Evolutionary conservation across 805 yeast species (phyloP), one percentile per base, ranked within the genome.

Genomic region (Spathaspora passalidarum): DNA sequence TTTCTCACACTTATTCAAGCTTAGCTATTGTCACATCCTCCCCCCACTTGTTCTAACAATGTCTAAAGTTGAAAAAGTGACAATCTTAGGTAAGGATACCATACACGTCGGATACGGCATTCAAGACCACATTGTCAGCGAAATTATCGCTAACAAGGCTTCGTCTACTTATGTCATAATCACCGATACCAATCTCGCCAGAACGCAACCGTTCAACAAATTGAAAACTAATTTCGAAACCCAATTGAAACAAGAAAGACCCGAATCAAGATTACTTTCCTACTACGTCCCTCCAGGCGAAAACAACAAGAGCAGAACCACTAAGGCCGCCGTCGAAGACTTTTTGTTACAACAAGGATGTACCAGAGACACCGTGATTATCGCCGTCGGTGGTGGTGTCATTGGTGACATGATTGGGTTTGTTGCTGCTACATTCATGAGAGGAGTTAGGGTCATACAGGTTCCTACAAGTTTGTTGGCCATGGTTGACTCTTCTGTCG

Each of bases 351-450:
- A 68, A 4, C 69, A 88, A 59, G 96, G 96, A 20, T 94, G 99
- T 66, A 94, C 98, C 13, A 81, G 99, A 67, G 99, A 94, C 63
- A 90, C 98, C 2, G 88, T 94, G 20, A 82, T 94, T 47, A 69
- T 94, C 40, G 99, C 99, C 7, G 81, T 94, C 49, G 99, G 99
- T 50, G 99, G 99, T 54, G 99, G 99, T 56, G 95, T 94, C 43
- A 92, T 94, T 65, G 99, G 99, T 49, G 99, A 94, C 62, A 92
- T 94, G 99, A 88, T 92, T 54, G 99, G 99, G 3, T 94, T 82
- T 63, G 98, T 94, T 36, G 99, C 99, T n/a, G 92, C 99, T 25
- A 94, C 99, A 2, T 94, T 94, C 65, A 94, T 94, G 99, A 80
- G 99, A 63, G 99, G 99, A 47, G 96, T 94, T 7, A 78, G 96